phyloP scores from a whole-genome alignment of 768 basidiomycete genomes.

The Pisolithus marmoratus region DNA sequence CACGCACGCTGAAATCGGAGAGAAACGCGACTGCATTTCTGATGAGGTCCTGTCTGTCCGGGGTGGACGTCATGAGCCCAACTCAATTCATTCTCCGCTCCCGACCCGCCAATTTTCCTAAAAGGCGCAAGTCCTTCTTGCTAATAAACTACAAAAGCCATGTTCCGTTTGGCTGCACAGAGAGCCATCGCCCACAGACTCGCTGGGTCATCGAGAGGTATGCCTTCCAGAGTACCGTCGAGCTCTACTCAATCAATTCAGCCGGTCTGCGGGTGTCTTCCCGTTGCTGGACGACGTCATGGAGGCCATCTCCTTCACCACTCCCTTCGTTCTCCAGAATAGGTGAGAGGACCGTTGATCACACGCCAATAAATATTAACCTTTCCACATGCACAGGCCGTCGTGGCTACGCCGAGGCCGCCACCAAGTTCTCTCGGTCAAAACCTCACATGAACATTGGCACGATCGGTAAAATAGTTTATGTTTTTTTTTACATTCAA shows the following conservation, averaged over 20 bases:
- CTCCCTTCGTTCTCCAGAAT: constrained; percentile 2
- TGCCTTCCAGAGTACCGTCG: neutral
- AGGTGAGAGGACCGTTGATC: constrained; percentile 24
- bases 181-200: constrained; percentile 11
- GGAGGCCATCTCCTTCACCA: constrained; percentile 3
- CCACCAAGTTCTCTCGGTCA: constrained; percentile 54
- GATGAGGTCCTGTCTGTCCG: constrained; percentile 69
- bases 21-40: constrained; percentile 82
- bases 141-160: constrained; percentile 10
- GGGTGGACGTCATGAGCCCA: constrained; percentile 33
- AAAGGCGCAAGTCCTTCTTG: too few relatives aligned
- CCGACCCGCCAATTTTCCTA: constrained; percentile 9
- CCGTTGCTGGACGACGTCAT: constrained; percentile 13
- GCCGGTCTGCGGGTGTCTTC: constrained; percentile 5
- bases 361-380: constrained; percentile 5
- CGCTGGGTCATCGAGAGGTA: constrained; percentile 10
- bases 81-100: constrained; percentile 24
- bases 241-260: neutral
- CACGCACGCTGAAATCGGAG: constrained; percentile 67
- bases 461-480: constrained; percentile 76
- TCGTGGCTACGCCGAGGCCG: constrained; percentile 71
- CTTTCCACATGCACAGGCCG: constrained; percentile 3
- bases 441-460: constrained; percentile 97
- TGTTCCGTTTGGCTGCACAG: constrained; percentile 28
- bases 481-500: neutral